phyloP scores from a whole-genome alignment of 805 yeast genomes.

The Hanseniaspora clermontiae region DNA sequence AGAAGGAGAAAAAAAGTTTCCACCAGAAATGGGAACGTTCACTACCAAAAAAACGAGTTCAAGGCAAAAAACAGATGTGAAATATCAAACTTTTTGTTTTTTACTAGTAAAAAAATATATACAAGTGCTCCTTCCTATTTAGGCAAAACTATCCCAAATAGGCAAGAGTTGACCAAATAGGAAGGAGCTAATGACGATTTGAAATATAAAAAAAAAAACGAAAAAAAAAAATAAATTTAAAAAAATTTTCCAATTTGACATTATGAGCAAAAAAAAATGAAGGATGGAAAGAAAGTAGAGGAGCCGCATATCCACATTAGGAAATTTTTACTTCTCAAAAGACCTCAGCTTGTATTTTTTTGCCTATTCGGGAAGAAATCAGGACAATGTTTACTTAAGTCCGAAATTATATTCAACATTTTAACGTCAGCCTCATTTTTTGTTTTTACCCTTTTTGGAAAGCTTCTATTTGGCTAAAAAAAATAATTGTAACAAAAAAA shows the following conservation, averaged over 20 bases:
- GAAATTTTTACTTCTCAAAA: neutral
- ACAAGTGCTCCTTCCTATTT: neutral
- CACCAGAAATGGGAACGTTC: neutral
- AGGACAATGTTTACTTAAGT: too few species aligned
- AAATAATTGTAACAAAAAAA: slow-evolving; percentile 1
- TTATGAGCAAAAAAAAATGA: neutral
- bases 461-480: neutral
- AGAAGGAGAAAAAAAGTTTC: neutral
- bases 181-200: neutral
- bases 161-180: slow-evolving; percentile 1
- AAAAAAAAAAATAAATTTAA: neutral
- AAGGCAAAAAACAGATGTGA: neutral
- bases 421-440: too few species aligned
- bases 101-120: neutral
- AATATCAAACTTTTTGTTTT: neutral
- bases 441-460: neutral
- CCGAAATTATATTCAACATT: too few species aligned
- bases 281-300: too few species aligned
- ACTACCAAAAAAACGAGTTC: neutral
- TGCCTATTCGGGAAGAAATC: neutral
- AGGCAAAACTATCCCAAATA: slow-evolving; percentile 4
- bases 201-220: neutral
- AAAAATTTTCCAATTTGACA: neutral
- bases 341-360: too few species aligned
- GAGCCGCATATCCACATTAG: neutral